Percentiles rank a stretch among this genome's conserved stretches.
These are phyloP conservation scores for Eucalyptus lansdowneana DNA, from an alignment of 345 rosid species.

Conservation along the genomic window DNA sequence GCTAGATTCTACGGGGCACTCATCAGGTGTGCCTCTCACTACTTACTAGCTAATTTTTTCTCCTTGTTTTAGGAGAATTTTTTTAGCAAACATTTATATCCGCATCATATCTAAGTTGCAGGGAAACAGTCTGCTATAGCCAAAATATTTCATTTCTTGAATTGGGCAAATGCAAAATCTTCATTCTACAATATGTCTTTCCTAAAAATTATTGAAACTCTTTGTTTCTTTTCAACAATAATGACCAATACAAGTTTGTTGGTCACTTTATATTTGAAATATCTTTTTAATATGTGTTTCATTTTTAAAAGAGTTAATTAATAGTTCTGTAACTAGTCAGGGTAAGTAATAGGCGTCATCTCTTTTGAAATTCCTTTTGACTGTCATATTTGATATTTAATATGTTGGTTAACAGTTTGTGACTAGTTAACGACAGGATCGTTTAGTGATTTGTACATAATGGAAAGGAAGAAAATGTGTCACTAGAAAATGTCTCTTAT, in stretches of 20 bases:
- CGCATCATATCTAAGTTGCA: background rate
- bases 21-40: conserved; percentile 42
- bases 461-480: background rate
- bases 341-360: background rate
- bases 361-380: background rate
- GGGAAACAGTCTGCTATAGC: background rate
- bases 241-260: background rate
- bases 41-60: background rate
- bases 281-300: background rate
- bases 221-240: background rate
- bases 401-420: background rate
- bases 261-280: background rate
- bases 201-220: background rate
- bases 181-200: background rate
- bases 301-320: background rate
- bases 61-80: background rate
- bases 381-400: background rate
- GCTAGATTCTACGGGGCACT: conserved; percentile 97
- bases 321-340: background rate
- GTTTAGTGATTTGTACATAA: background rate
- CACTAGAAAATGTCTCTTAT: background rate
- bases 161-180: background rate
- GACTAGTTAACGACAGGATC: background rate
- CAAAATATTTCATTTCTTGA: background rate
- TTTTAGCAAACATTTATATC: background rate